Evolutionary conservation across 805 yeast species (phyloP).

Genomic region (Schwanniomyces yamadae): DNA sequence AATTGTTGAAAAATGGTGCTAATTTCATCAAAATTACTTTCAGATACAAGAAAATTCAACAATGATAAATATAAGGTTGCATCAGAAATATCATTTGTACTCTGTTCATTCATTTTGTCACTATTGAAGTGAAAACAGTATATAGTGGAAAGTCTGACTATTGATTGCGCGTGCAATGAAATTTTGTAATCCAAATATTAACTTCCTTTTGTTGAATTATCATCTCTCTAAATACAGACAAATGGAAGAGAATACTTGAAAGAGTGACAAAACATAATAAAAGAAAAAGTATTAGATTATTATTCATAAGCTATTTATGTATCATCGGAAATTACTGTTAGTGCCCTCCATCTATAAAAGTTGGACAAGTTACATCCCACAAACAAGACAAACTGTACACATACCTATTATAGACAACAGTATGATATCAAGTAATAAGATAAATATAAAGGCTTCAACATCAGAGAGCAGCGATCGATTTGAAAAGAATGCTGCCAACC

Average conservation of each 20-base stretch:
- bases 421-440: not conserved
- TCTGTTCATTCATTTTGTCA: not conserved
- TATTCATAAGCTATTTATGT: too few species aligned
- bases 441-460: not conserved
- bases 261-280: too few species aligned
- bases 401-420: not conserved
- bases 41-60: not conserved
- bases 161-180: too few species aligned
- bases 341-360: constrained; percentile 1
- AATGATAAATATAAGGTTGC: constrained; percentile 5
- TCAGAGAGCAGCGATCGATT: constrained; percentile 1
- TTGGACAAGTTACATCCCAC: constrained; percentile 1
- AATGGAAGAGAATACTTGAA: too few species aligned
- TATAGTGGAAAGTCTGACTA: too few species aligned
- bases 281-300: too few species aligned
- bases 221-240: too few species aligned
- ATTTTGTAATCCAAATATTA: too few species aligned
- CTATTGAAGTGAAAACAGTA: too few species aligned
- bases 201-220: too few species aligned
- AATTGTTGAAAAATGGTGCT: not conserved
- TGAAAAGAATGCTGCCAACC: constrained; percentile 2
- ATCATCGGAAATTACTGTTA: not conserved
- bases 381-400: not conserved
- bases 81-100: not conserved
- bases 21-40: not conserved